phyloP scores from a whole-genome alignment of 2,329 filamentous ascomycete genomes.

The Fusarium lyarnte region DNA sequence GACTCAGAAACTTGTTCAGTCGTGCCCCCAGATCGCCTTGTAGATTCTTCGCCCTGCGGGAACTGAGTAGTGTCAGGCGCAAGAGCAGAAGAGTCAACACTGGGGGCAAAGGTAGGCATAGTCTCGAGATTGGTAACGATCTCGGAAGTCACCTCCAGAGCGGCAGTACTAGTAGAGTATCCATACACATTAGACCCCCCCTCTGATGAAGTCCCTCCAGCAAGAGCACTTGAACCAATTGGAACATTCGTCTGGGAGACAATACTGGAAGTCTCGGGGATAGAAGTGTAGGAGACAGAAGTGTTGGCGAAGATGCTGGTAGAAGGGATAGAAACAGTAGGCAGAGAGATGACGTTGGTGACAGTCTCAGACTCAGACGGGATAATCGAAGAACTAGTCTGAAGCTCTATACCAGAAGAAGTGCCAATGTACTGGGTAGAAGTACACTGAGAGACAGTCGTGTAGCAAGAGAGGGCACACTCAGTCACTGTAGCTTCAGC shows the following conservation, averaged over 20 bases:
- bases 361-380: conserved; percentile 3
- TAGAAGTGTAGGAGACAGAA: conserved; percentile 1
- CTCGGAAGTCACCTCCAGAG: background rate
- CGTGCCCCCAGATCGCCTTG: background rate
- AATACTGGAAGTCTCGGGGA: background rate
- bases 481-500: conserved; percentile 28
- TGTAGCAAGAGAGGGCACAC: conserved; percentile 44
- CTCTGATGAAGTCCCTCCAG: conserved; percentile 15
- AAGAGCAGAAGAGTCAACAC: conserved; percentile 26
- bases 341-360: conserved; percentile 11
- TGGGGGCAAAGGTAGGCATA: conserved; percentile 30
- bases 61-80: conserved; percentile 9
- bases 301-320: conserved; percentile 14
- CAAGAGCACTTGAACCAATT: conserved; percentile 14
- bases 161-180: conserved; percentile 18
- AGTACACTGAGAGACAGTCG: conserved; percentile 33
- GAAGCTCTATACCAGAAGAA: conserved; percentile 9
- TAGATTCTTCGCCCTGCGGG: background rate
- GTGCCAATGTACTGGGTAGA: conserved; percentile 26
- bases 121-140: conserved; percentile 34
- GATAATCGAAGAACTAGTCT: conserved; percentile 6
- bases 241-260: conserved; percentile 3
- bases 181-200: conserved; percentile 13
- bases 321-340: conserved; percentile 5
- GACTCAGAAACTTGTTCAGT: background rate